Percentiles rank a stretch among this genome's conserved stretches.
Conservation (phyloP, 371 early-diverging fungal genomes). For the Parasitella parasitica region DNA sequence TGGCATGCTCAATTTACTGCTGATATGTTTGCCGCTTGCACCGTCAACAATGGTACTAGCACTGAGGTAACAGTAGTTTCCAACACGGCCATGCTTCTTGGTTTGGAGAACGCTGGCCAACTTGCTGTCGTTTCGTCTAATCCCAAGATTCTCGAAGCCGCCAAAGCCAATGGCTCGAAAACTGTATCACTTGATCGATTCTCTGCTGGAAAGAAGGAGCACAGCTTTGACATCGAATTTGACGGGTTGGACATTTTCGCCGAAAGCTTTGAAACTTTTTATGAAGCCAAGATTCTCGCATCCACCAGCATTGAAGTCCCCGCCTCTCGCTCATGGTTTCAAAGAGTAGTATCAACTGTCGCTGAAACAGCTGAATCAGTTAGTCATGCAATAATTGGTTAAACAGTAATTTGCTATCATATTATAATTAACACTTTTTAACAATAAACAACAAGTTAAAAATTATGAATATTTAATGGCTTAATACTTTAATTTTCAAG, state of each 20-base stretch:
- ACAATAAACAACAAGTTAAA: not conserved
- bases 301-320: slow-evolving; percentile 15
- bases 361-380: slow-evolving; percentile 20
- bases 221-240: slow-evolving; percentile 27
- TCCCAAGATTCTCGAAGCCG: slow-evolving; percentile 29
- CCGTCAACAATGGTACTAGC: slow-evolving; percentile 10
- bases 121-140: slow-evolving; percentile 43
- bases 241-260: slow-evolving; percentile 44
- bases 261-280: slow-evolving; percentile 41
- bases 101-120: slow-evolving; percentile 26
- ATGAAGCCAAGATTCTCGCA: slow-evolving; percentile 2
- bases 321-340: slow-evolving; percentile 38
- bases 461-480: too few relatives aligned
- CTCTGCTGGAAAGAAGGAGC: not conserved
- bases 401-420: not conserved
- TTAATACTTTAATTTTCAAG: too few relatives aligned
- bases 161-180: slow-evolving; percentile 31
- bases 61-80: slow-evolving; percentile 20
- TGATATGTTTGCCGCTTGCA: slow-evolving; percentile 34
- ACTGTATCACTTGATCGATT: slow-evolving; percentile 35
- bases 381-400: slow-evolving; percentile 17
- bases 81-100: slow-evolving; percentile 28
- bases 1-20: slow-evolving; percentile 47
- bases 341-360: slow-evolving; percentile 35
- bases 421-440: not conserved